Evolutionary conservation across 805 yeast species (phyloP), one percentile per base, ranked within the genome.

Genomic region (Torulaspora microellipsoides): DNA sequence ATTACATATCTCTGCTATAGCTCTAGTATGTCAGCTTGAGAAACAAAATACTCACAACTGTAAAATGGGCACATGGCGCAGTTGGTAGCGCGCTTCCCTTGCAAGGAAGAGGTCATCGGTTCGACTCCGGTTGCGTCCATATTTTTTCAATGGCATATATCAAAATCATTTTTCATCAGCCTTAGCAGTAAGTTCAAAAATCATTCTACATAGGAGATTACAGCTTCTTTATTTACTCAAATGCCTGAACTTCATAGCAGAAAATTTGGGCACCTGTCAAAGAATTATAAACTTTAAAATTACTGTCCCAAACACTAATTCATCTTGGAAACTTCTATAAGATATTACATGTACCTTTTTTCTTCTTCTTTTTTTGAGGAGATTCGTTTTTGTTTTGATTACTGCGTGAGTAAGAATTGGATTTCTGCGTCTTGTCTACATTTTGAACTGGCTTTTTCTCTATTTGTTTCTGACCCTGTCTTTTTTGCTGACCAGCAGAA

Each of bases 31-130:
- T n/a, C n/a, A n/a, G n/a, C n/a, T n/a, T n/a, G n/a, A n/a, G n/a
- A n/a, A n/a, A n/a, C n/a, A n/a, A n/a, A n/a, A n/a, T n/a, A n/a
- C n/a, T n/a, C n/a, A 4, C 1, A 29, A 29, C n/a, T 4, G 31
- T 32, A 28, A 7, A 27, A 12, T 27, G 81, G 81, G 83, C 81
- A 79, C 76, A 80, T 78, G 83, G 82, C 83, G 82, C 74, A 78
- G 82, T 78, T 77, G 82, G 83, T 77, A 77, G 82, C 82, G 83
- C 82, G 83, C 73, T 75, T 77, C 76, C 82, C 76, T 77, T 75
- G 81, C 81, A 77, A 76, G 81, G 75, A 78, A 75, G 73, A 77
- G 81, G 83, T 77, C 82, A 75, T 77, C 78, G 82, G 83, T 77
- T 77, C 83, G 78, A 77, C 72, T 77, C 81, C 82, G 76, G 78